phyloP scores from a whole-genome alignment of 192 early-diverging fungal species.

The Rhizophlyctis rosea region DNA sequence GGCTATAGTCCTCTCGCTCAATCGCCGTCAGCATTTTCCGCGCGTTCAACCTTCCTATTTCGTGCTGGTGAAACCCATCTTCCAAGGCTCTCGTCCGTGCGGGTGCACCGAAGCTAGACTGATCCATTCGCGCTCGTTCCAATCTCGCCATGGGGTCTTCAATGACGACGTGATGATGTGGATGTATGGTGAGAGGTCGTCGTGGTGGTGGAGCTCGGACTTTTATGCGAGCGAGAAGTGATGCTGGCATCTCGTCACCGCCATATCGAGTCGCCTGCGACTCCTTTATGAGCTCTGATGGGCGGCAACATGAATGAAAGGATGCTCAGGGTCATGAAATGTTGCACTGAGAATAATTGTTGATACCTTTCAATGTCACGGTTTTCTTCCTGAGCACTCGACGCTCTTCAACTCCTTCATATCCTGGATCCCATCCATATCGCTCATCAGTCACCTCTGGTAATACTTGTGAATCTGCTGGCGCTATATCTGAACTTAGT shows the following conservation, averaged over 20 bases:
- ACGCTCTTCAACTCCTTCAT: too few species aligned
- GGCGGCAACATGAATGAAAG: neutral
- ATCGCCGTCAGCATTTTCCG: neutral
- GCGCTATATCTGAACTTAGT: too few species aligned
- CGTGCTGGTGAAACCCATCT: conserved; percentile 13
- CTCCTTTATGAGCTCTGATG: conserved; percentile 37
- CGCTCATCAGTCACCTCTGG: too few species aligned
- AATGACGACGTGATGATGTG: conserved; percentile 27
- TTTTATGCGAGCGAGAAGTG: conserved; percentile 39
- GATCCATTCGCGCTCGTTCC: conserved; percentile 28
- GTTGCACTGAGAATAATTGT: neutral
- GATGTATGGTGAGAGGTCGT: conserved; percentile 2
- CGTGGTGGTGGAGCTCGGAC: conserved; percentile 36
- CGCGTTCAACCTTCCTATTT: neutral
- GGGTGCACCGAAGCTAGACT: neutral
- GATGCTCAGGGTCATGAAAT: neutral
- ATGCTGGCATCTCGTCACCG: conserved; percentile 29
- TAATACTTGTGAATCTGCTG: too few species aligned
- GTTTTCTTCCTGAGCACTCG: conserved; percentile 18
- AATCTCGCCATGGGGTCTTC: conserved; percentile 35
- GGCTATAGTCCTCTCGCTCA: conserved; percentile 9
- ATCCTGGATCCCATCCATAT: too few species aligned
- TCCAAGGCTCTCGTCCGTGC: neutral
- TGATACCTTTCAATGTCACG: conserved; percentile 25
- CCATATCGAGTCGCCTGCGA: conserved; percentile 34